phyloP scores from a whole-genome alignment of 352 stramenopile species.

The Phytophthora cryptogea region DNA sequence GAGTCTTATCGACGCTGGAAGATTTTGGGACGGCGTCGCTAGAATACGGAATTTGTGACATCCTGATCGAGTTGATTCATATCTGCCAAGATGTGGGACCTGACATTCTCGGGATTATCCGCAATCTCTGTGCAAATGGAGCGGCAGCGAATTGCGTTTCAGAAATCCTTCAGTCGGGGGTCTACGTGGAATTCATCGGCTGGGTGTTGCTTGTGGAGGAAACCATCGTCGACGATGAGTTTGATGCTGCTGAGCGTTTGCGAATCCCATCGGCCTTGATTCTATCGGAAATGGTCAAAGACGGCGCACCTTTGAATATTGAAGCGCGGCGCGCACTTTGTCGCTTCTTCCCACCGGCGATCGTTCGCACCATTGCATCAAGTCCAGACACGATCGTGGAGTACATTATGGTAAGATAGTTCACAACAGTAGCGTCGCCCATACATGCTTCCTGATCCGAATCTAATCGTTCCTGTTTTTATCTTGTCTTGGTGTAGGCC shows the following conservation, averaged over 20 bases:
- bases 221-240: slow-evolving; percentile 68
- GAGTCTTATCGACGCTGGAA: slow-evolving; percentile 61
- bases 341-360: slow-evolving; percentile 69
- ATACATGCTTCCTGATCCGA: background rate
- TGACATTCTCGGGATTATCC: slow-evolving; percentile 61
- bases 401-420: slow-evolving; percentile 56
- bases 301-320: slow-evolving; percentile 45
- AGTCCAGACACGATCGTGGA: slow-evolving; percentile 54
- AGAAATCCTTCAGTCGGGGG: slow-evolving; percentile 72
- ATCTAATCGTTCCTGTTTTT: slow-evolving; percentile 9
- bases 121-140: slow-evolving; percentile 63
- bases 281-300: slow-evolving; percentile 63
- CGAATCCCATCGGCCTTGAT: slow-evolving; percentile 66
- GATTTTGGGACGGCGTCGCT: slow-evolving; percentile 57
- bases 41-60: slow-evolving; percentile 71
- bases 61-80: slow-evolving; percentile 79
- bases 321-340: slow-evolving; percentile 59
- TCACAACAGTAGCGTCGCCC: background rate
- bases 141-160: slow-evolving; percentile 49
- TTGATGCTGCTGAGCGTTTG: slow-evolving; percentile 54
- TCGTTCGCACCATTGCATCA: slow-evolving; percentile 64
- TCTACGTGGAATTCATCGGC: slow-evolving; percentile 81
- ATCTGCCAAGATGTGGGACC: slow-evolving; percentile 58
- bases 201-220: slow-evolving; percentile 72
- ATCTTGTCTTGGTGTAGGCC: slow-evolving; percentile 51